phyloP scores from a whole-genome alignment of 1,284 basidiomycete species.

The Ceratobasidium sp. region DNA sequence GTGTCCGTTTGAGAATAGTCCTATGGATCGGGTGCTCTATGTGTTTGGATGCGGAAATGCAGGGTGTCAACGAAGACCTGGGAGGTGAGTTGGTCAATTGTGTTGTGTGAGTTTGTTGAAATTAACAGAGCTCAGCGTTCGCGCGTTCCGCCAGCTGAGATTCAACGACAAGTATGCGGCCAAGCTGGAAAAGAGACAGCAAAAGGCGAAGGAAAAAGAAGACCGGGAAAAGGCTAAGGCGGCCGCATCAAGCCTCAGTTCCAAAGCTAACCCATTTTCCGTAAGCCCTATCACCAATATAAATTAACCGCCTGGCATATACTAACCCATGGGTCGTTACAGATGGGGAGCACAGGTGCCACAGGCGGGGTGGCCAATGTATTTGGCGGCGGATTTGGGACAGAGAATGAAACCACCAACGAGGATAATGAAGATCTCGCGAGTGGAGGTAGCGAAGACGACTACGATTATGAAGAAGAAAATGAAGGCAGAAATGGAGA shows the following conservation, averaged over 20 bases:
- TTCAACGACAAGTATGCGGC: constrained; percentile 76
- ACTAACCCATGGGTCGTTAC: neutral
- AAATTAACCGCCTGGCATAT: constrained; percentile 1
- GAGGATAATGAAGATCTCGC: constrained; percentile 49
- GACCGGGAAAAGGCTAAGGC: constrained; percentile 53
- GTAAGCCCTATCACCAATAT: constrained; percentile 35
- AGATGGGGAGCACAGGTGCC: neutral
- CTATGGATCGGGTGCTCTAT: constrained; percentile 81
- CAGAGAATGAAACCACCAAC: constrained; percentile 53
- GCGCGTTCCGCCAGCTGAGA: constrained; percentile 78
- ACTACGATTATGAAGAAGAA: constrained; percentile 38
- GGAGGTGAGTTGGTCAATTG: constrained; percentile 65
- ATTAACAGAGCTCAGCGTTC: constrained; percentile 61
- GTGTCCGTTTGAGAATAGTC: constrained; percentile 84
- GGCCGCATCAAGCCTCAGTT: constrained; percentile 42
- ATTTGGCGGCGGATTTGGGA: constrained; percentile 59
- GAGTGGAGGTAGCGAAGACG: constrained; percentile 37
- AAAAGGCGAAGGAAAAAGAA: constrained; percentile 55
- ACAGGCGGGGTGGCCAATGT: constrained; percentile 8
- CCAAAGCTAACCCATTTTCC: constrained; percentile 30
- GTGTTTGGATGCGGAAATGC: constrained; percentile 78
- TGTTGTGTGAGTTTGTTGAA: neutral
- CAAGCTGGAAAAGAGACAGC: constrained; percentile 66
- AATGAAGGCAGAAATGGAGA: constrained; percentile 28
- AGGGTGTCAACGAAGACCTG: constrained; percentile 74